Evolutionary conservation across 179 eudicot species (phyloP).

Genomic region (Spergularia azorica): DNA sequence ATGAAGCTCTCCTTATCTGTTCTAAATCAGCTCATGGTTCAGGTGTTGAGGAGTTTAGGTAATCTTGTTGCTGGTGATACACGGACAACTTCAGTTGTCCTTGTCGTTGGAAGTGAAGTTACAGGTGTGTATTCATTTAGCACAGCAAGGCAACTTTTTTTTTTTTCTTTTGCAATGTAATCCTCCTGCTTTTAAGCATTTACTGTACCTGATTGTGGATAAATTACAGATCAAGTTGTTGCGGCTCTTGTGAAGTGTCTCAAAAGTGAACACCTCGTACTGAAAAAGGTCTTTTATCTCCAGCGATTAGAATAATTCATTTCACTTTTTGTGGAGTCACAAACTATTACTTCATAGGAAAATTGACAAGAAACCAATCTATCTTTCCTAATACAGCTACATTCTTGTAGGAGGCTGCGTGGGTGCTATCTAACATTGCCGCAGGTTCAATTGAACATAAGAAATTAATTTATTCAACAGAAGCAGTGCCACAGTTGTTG

Average conservation of each 20-base stretch:
- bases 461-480: constrained; percentile 61
- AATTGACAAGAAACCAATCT: background rate
- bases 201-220: background rate
- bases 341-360: background rate
- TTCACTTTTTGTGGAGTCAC: background rate
- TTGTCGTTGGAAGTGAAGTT: constrained; percentile 64
- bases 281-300: constrained; percentile 67
- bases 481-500: constrained; percentile 60
- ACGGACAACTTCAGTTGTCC: constrained; percentile 48
- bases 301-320: background rate
- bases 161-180: background rate
- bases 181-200: background rate
- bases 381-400: background rate
- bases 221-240: constrained; percentile 56
- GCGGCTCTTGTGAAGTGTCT: constrained; percentile 74
- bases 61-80: constrained; percentile 93
- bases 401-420: constrained; percentile 77
- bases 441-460: constrained; percentile 88
- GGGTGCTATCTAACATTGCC: constrained; percentile 97
- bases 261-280: constrained; percentile 87
- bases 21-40: constrained; percentile 11
- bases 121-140: constrained; percentile 56
- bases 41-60: constrained; percentile 93
- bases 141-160: background rate
- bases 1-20: constrained; percentile 7